Evolutionary conservation across 176 grass and related monocot species (phyloP), one percentile per base, ranked within the genome.

Genomic region (Saccharum spontaneum): DNA sequence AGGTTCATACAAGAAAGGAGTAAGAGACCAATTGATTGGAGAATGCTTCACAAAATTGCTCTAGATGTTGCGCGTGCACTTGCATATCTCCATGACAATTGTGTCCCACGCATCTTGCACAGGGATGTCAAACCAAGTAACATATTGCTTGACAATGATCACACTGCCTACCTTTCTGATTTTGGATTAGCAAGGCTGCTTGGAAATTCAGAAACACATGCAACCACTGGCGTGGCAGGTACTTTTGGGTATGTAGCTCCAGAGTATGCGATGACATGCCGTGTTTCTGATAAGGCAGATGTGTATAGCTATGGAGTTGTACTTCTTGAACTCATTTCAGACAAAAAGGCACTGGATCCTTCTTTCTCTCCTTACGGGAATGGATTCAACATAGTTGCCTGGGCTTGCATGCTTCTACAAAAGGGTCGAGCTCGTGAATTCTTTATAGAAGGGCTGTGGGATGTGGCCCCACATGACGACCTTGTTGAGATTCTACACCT

Each of bases 361-460:
- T 97, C 94, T 17, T 97, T 97, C 82, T 97, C 94, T 88, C 94
- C 95, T 36, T 97, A 97, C 66, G 95, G 95, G n/a, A 97, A 97
- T 83, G 95, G 95, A 62, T 97, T 97, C 87, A 97, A 97, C 79
- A 97, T 97, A 77, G 95, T 97, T 82, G 88, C 92, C 7, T 97
- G 95, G 95, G 95, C 95, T 78, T 92, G 90, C 73, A 97, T 97
- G 95, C 90, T 97, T 55, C 80, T 97, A 79, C 83, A 94, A 63
- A 94, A 97, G 68, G 95, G 95, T 5, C 86, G 92, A 67, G 82
- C 94, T 74, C 90, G 90, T 80, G 94, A 97, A 80, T 97, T 97
- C 90, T 97, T 97, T 73, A 92, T 93, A 22, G 94, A 97, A 82
- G 94, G 94, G 28, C 87, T 97, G 69, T 94, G 95, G 95, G 90